Evolutionary conservation across 148 eudicot species (phyloP).

Genomic region (Rhododendron ferrugineum): DNA sequence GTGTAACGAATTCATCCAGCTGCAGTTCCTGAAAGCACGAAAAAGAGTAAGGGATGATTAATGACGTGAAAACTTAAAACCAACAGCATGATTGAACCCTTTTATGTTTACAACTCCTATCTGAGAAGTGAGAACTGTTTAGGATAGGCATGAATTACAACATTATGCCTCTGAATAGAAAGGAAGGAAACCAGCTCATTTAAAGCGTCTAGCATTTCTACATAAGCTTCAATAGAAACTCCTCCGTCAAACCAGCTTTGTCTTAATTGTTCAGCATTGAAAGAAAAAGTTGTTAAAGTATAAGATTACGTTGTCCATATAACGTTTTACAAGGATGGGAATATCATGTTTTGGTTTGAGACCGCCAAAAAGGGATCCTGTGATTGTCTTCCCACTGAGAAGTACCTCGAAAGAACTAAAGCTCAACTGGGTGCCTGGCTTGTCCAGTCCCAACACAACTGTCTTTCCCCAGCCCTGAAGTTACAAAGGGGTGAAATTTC

Average conservation of each 20-base stretch:
- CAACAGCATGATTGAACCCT: background rate
- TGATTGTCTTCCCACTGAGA: slow-evolving; percentile 40
- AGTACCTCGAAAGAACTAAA: slow-evolving; percentile 52
- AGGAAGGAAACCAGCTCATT: background rate
- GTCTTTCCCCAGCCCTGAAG: slow-evolving; percentile 95
- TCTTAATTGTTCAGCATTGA: background rate
- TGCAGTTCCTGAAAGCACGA: slow-evolving; percentile 40
- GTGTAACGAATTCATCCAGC: slow-evolving; percentile 66
- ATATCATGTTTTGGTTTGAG: slow-evolving; percentile 76
- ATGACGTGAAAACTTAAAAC: background rate
- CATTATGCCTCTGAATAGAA: background rate
- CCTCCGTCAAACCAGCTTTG: background rate
- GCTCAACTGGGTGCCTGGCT: slow-evolving; percentile 48
- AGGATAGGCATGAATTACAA: background rate
- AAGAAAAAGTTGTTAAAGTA: background rate
- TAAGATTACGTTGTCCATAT: slow-evolving; percentile 58
- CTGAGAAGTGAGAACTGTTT: background rate
- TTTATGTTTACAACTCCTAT: background rate
- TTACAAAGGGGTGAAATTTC: background rate
- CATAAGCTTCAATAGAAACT: background rate
- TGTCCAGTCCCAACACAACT: slow-evolving; percentile 67
- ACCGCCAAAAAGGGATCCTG: slow-evolving; percentile 71
- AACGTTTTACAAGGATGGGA: slow-evolving; percentile 57
- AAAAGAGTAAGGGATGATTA: background rate
- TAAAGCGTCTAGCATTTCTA: background rate